Base-by-base conservation (phyloP, 208 protist genomes). In the Trypanosoma rangeli region DNA sequence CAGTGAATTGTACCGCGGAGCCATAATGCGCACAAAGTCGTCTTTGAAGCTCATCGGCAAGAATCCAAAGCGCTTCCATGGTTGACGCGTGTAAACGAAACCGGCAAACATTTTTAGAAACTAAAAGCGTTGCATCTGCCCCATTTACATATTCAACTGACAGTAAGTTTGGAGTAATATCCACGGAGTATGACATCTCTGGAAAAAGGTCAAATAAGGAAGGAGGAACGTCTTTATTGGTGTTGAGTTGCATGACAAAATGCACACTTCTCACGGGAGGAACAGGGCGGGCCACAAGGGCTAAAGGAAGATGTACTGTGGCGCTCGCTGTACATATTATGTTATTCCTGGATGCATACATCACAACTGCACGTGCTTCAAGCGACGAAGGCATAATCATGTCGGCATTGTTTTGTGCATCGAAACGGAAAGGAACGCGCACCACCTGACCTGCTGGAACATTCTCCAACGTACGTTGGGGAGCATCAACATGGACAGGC, bases 161-260 rank as follows among this genome's bases (percentile, higher is more conserved):
- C 12, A 98, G 44, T 26, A 95, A 77, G 66, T 94, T 97, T n/a
- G 61, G 49, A 8, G 77, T 31, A 0, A 90, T 68, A 50, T 78
- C 64, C 22, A 70, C 78, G 35, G 61, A 52, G 54, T 66, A 62
- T 0, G 65, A 48, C 71, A 98, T 63, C 63, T 98, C 97, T 3
- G 80, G 39, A 68, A 98, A 98, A 20, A 98, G 74, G 3, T 88
- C 73, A 13, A 70, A 18, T 24, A 98, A 80, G 3, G 88, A 86
- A 1, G 84, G 85, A 10, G 90, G 83, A 5, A 85, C 73, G 10
- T 71, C 57, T 53, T 82, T 79, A 61, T 98, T 82, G 3, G 94
- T 96, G 76, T 98, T 95, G 56, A 98, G 59, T 55, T 97, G 97
- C 9, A 98, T 22, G 24, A 83, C 82, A 62, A 94, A 95, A 28